Base-by-base conservation (phyloP, 768 basidiomycete genomes). In the Tricholoma saponaceum region DNA sequence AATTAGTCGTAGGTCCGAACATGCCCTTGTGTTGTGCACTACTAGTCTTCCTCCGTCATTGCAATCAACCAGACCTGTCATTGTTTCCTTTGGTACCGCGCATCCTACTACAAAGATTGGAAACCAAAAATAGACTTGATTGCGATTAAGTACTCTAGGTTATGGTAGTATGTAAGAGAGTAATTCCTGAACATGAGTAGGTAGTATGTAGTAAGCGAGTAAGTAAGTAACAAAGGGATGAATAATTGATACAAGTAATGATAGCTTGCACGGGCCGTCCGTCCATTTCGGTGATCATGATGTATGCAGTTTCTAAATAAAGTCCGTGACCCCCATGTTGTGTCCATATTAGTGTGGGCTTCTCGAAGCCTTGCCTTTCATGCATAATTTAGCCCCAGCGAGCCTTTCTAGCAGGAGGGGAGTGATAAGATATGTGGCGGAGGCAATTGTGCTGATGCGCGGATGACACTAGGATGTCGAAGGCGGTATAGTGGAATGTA, bases 271-370 rank as follows among this genome's bases (percentile, higher is more conserved):
- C 62, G 55, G 20, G 52, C 5, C 49, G 51, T 69, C 69, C 70
- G 69, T 66, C 57, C 63, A 60, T 64, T 66, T 69, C 67, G 68
- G 68, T 57, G 66, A 67, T 67, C 63, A n/a, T 18, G 20, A 43
- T 62, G 56, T 58, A 35, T 37, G 52, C 51, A 22, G 25, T 43
- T 35, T 58, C 57, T 56, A 26, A 14, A 10, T 47, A 56, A 55
- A 56, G 60, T 67, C 65, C 63, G 62, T 58, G 58, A 58, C 54
- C 56, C 61, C 47, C 59, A 9, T 20, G 9, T 14, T 16, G 12
- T 41, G 35, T 43, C 22, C 60, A 53, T 64, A 62, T 61, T 63
- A 62, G 58, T 54, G 52, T 54, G 14, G 44, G 51, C 54, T 58
- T 56, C 43, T 4, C 26, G 26, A 28, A 28, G 26, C 25, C 44